Conservation (phyloP, 768 basidiomycete species). For the Leccinum ochraceum region DNA sequence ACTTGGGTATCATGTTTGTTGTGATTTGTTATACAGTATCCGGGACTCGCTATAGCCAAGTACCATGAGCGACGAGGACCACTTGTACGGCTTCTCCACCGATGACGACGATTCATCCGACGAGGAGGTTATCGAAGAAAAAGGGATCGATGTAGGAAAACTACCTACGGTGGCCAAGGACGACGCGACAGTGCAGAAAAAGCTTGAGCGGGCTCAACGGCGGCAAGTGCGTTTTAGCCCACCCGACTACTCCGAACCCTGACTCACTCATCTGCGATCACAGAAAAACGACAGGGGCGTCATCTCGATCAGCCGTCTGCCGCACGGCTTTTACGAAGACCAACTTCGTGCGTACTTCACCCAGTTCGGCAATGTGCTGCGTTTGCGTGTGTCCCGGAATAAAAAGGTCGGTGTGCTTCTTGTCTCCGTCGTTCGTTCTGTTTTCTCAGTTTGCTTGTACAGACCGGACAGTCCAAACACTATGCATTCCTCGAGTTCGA, state of each 20-base stretch:
- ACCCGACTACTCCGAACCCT: no score
- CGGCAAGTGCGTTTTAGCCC: constrained; percentile 55
- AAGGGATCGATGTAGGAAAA: constrained; percentile 65
- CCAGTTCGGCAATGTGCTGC: constrained; percentile 90
- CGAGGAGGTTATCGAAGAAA: constrained; percentile 62
- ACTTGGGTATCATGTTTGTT: constrained; percentile 40
- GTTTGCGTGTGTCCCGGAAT: constrained; percentile 88
- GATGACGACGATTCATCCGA: constrained; percentile 79
- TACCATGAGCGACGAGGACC: constrained; percentile 39
- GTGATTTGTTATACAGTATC: constrained; percentile 22
- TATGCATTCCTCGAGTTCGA: constrained; percentile 97
- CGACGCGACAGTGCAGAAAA: constrained; percentile 73
- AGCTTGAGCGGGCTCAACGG: constrained; percentile 58
- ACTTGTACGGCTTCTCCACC: constrained; percentile 72
- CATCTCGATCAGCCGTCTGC: constrained; percentile 85
- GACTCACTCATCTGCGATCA: constrained; percentile 1
- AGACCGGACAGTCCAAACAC: constrained; percentile 97
- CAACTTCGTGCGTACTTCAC: constrained; percentile 91
- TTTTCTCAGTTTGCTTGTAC: neutral
- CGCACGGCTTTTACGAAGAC: constrained; percentile 97
- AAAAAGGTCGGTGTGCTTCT: constrained; percentile 64
- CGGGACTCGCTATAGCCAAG: neutral
- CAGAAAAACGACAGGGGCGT: constrained; percentile 76
- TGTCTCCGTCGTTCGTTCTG: neutral
- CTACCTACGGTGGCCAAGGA: constrained; percentile 90